These are phyloP conservation scores for Tylopilus sp. DNA, from an alignment of 768 basidiomycete species.

Conservation along the genomic window DNA sequence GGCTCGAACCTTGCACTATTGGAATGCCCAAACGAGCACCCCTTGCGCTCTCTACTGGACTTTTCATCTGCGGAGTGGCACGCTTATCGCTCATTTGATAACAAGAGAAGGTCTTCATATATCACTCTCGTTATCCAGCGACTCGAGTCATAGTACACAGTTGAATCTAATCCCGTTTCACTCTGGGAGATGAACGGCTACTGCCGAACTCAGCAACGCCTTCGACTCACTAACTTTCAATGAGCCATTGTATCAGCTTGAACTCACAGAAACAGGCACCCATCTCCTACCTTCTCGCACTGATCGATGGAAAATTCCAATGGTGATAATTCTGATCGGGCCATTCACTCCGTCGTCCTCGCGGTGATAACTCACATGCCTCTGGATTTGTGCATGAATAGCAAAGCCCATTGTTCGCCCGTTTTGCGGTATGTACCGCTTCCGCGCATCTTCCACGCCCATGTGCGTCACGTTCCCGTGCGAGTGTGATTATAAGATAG, in stretches of 20 bases:
- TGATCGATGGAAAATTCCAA: neutral
- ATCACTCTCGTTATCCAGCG: neutral
- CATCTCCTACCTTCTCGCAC: neutral
- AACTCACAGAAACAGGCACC: neutral
- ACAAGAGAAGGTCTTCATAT: slow-evolving; percentile 14
- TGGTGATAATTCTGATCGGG: neutral
- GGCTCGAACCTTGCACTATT: slow-evolving; percentile 3
- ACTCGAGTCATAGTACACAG: slow-evolving; percentile 10
- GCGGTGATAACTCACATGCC: slow-evolving; percentile 16
- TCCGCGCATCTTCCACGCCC: slow-evolving; percentile 1
- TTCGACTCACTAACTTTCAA: slow-evolving; percentile 2
- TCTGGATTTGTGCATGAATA: neutral
- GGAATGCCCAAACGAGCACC: slow-evolving; percentile 1
- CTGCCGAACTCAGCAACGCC: slow-evolving; percentile 1
- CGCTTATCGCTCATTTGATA: slow-evolving; percentile 12
- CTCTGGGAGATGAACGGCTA: slow-evolving; percentile 10
- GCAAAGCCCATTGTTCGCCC: slow-evolving; percentile 18
- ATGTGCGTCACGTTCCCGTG: neutral
- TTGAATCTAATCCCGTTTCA: slow-evolving; percentile 10
- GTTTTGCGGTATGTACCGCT: slow-evolving; percentile 9
- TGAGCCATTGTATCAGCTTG: neutral
- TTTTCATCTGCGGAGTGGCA: neutral
- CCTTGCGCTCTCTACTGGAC: neutral
- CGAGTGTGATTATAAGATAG: slow-evolving; percentile 16
- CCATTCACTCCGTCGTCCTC: neutral